Evolutionary conservation across 2,329 filamentous ascomycete genomes (phyloP).

Genomic region (Phyllachora maydis): DNA sequence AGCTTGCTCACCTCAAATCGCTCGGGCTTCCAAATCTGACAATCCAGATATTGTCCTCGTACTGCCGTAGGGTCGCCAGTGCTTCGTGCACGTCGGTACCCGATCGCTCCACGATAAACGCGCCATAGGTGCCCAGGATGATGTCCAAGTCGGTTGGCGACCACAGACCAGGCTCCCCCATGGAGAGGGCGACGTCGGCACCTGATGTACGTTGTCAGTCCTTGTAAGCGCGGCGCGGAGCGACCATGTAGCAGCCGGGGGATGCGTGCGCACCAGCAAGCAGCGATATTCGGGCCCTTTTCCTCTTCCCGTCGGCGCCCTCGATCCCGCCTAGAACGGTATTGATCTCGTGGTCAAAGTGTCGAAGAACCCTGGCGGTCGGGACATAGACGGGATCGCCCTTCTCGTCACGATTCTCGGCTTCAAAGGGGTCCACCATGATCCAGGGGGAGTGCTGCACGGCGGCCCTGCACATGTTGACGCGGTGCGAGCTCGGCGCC

Average conservation of each 20-base stretch:
- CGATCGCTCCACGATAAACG: conserved; percentile 71
- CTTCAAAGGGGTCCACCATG: conserved; percentile 76
- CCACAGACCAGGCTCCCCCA: conserved; percentile 54
- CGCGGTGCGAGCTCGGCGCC: conserved; percentile 48
- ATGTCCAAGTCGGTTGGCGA: conserved; percentile 67
- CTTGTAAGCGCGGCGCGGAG: too few relatives aligned
- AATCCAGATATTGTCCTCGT: conserved; percentile 70
- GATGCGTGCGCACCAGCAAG: conserved; percentile 39
- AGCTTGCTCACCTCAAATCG: conserved; percentile 1
- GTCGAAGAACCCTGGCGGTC: conserved; percentile 75
- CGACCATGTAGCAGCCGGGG: too few relatives aligned
- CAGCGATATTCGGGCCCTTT: conserved; percentile 54
- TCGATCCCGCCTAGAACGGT: conserved; percentile 54
- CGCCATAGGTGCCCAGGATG: conserved; percentile 66
- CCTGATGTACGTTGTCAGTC: conserved; percentile 20
- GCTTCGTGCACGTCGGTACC: conserved; percentile 83
- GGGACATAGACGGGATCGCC: conserved; percentile 58
- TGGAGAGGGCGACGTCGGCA: conserved; percentile 37
- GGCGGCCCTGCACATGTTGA: conserved; percentile 75
- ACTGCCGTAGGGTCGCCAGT: conserved; percentile 59
- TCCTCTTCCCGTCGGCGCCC: conserved; percentile 42
- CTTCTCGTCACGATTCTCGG: conserved; percentile 28
- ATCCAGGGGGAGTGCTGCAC: conserved; percentile 60
- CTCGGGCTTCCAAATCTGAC: conserved; percentile 20
- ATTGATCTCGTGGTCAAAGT: conserved; percentile 84